These are phyloP conservation scores for Helotiales sp. DNA, from an alignment of 2,329 filamentous ascomycete species.

Conservation along the genomic window DNA sequence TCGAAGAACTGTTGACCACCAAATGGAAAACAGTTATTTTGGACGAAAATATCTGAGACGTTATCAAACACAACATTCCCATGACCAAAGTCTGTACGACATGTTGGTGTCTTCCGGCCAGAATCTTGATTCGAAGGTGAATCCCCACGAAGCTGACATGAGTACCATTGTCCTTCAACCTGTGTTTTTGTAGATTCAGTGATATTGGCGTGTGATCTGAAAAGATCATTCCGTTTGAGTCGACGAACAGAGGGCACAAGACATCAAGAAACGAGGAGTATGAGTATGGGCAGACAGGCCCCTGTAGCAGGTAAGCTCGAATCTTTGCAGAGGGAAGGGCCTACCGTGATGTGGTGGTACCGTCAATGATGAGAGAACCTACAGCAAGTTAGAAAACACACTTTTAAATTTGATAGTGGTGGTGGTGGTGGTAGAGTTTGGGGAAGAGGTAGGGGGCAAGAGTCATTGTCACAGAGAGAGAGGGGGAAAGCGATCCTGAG, in stretches of 20 bases:
- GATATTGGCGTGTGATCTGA: not conserved
- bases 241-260: constrained; percentile 3
- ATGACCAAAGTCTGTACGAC: not conserved
- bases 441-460: not conserved
- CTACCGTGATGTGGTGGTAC: not conserved
- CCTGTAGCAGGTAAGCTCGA: not conserved
- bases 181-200: not conserved
- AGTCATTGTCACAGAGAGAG: not conserved
- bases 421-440: not conserved
- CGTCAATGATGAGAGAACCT: not conserved
- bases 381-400: not conserved
- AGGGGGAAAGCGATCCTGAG: not conserved
- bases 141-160: too few species aligned
- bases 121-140: too few species aligned
- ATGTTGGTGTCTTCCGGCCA: too few species aligned
- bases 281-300: constrained; percentile 2
- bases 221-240: not conserved
- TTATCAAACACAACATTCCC: not conserved
- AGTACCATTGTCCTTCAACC: not conserved
- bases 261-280: not conserved
- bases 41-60: not conserved
- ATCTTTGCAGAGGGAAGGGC: not conserved
- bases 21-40: not conserved
- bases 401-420: not conserved
- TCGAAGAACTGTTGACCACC: not conserved